A percentile compares a stretch with the other conserved stretches of the same genome.
These are phyloP conservation scores for Fusarium sp. DNA, from an alignment of 2,329 filamentous ascomycete species.

Conservation along the genomic window DNA sequence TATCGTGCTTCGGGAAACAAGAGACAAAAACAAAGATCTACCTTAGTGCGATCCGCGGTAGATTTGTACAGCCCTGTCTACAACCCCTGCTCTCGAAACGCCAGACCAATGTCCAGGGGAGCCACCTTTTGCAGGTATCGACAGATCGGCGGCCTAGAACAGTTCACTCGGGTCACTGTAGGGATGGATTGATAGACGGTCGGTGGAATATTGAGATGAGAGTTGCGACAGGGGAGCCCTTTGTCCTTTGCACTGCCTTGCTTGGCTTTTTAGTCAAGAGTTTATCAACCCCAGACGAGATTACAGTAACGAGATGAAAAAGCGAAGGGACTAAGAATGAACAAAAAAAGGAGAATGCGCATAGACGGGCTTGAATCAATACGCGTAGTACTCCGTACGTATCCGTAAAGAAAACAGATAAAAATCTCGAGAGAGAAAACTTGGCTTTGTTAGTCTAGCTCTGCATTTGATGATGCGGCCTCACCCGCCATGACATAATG, in stretches of 20 bases:
- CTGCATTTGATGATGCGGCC: constrained; percentile 37
- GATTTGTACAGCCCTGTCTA: constrained; percentile 15
- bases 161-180: constrained; percentile 7
- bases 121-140: constrained; percentile 33
- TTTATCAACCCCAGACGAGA: constrained; percentile 19
- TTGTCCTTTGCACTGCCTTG: constrained; percentile 36
- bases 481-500: constrained; percentile 41
- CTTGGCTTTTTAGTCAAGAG: constrained; percentile 33
- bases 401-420: constrained; percentile 1
- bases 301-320: constrained; percentile 21
- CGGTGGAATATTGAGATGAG: constrained; percentile 26
- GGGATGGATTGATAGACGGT: constrained; percentile 15
- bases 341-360: constrained; percentile 10
- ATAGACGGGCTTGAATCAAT: constrained; percentile 3
- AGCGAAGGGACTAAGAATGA: not conserved
- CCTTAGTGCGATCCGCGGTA: constrained; percentile 34
- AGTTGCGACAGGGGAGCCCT: constrained; percentile 12
- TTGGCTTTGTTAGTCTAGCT: constrained; percentile 22
- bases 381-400: not conserved
- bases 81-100: constrained; percentile 39
- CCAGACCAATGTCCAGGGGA: constrained; percentile 25
- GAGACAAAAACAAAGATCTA: constrained; percentile 35
- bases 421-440: constrained; percentile 3
- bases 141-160: constrained; percentile 35
- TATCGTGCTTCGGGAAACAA: constrained; percentile 21